Base-by-base conservation (phyloP, 192 early-diverging fungal genomes). In the Coemansia sp. region DNA sequence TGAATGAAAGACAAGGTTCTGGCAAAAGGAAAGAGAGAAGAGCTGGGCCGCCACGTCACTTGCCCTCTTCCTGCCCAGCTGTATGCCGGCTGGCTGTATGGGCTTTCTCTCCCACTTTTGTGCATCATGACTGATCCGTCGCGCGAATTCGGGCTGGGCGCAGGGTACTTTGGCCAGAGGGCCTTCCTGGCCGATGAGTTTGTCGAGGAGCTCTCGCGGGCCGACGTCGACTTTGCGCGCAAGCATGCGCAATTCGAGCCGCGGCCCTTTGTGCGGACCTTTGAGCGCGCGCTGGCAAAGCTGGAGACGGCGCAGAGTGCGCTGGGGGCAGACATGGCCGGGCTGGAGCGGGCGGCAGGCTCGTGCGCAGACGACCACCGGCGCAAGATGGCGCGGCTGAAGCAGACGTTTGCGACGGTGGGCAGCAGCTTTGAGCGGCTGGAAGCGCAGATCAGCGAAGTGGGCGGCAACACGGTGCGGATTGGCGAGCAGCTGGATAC, bases 401-500 rank as follows among this genome's bases (percentile, higher is more conserved):
- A 82, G 31, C 63, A 73, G 17, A 84, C 85, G 5, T 92, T 96
- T 64, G 87, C 86, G 34, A 91, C 89, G 36, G 90, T 96, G 4
- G 85, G 91, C 69, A 75, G 71, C 32, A 86, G 89, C 28, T 91
- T 94, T 65, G 91, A 95, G 54, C 76, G 76, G 26, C 73, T 99
- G 33, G 93, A 99, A 64, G 76, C 76, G 20, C 80, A 92, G 40
- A 85, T 97, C 28, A 84, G 84, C 44, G 86, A 94, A 63, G 91
- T 99, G 7, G 88, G 94, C 60, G 92, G 89, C 53, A 96, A 94
- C 17, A 91, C 94, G n/a, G 86, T 97, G 32, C 80, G 90, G 39
- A 94, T 99, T 54, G 92, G 96, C 45, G 96, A 99, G 61, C 93
- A 99, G 72, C 78, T 99, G 30, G 96, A 99, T 57, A 93, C 86